phyloP scores from a whole-genome alignment of 1,139 yeast species.

The Candida neerlandica region DNA sequence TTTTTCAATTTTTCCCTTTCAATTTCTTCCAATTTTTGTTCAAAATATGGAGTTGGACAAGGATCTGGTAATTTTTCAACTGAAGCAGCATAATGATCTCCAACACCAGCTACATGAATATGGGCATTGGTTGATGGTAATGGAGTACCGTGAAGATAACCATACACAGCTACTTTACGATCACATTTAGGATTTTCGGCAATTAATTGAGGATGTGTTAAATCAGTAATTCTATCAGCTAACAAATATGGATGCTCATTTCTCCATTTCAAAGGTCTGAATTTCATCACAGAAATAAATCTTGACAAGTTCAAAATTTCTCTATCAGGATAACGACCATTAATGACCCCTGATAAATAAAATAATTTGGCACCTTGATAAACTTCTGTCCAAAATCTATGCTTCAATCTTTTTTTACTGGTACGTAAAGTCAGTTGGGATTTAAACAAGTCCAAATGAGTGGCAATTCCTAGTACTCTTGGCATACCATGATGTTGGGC shows the following conservation, averaged over 20 bases:
- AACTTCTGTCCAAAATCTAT: constrained; percentile 98
- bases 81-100: constrained; percentile 75
- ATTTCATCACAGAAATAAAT: constrained; percentile 95
- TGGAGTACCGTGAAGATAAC: constrained; percentile 94
- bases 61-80: constrained; percentile 96
- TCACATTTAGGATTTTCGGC: constrained; percentile 82
- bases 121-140: constrained; percentile 71
- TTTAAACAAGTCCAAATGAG: constrained; percentile 93
- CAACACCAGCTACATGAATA: constrained; percentile 94
- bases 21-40: constrained; percentile 78
- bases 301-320: constrained; percentile 90
- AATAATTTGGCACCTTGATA: constrained; percentile 97
- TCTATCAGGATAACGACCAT: constrained; percentile 97
- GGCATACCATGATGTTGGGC: constrained; percentile 99
- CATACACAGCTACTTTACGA: constrained; percentile 88
- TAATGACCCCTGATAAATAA: constrained; percentile 91
- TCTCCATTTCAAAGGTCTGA: constrained; percentile 97
- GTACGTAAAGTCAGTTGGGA: constrained; percentile 88
- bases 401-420: constrained; percentile 88
- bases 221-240: constrained; percentile 91
- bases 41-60: constrained; percentile 94
- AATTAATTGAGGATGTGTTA: constrained; percentile 86
- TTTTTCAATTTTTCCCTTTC: constrained; percentile 71
- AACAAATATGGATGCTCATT: constrained; percentile 95
- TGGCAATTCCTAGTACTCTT: constrained; percentile 90